Conservation (phyloP, 2,329 filamentous ascomycete species). For the Fusarium sublunatum region DNA sequence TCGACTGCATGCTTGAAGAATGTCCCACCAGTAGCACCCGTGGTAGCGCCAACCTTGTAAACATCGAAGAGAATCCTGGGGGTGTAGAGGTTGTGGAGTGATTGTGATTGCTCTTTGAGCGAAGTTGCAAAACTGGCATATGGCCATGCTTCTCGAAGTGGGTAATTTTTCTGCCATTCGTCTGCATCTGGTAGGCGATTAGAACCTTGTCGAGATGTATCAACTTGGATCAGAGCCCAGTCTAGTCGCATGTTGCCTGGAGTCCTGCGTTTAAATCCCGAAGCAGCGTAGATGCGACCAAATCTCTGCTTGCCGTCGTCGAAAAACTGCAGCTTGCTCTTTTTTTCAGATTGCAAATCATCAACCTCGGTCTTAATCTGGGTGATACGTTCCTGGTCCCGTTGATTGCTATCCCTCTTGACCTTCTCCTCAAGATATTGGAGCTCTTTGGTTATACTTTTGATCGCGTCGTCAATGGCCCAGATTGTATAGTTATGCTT, state of each 20-base stretch:
- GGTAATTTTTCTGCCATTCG: background rate
- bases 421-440: too few relatives aligned
- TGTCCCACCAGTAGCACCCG: background rate
- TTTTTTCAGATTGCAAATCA: background rate
- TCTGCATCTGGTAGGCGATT: background rate
- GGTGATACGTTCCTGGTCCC: background rate
- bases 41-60: background rate
- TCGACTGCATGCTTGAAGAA: background rate
- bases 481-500: background rate
- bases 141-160: accelerated
- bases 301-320: background rate
- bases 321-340: background rate
- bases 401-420: background rate
- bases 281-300: background rate
- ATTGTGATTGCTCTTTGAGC: background rate
- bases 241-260: background rate
- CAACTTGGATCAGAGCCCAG: background rate
- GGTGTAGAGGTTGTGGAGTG: background rate
- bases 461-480: background rate
- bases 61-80: too few relatives aligned
- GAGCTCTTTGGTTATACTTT: too few relatives aligned
- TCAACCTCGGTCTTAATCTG: too few relatives aligned
- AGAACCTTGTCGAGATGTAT: background rate
- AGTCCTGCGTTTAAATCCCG: background rate
- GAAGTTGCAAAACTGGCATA: too few relatives aligned